These are phyloP conservation scores for Fusarium sarcochroum DNA, from an alignment of 2,329 filamentous ascomycete species.

Conservation along the genomic window DNA sequence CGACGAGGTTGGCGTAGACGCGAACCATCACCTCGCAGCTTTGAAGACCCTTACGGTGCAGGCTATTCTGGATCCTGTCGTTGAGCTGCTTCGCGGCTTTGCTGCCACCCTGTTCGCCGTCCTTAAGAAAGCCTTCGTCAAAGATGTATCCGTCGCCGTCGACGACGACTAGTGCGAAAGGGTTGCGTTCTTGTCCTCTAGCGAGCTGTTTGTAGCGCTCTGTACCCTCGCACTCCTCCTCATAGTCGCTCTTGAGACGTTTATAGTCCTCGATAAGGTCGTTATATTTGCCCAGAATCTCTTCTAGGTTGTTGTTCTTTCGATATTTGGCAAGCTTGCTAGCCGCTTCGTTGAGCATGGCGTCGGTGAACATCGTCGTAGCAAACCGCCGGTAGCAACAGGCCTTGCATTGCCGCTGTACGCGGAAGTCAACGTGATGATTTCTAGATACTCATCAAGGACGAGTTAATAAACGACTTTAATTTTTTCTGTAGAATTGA, in stretches of 20 bases:
- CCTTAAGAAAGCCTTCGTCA: slow-evolving; percentile 63
- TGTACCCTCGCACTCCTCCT: slow-evolving; percentile 66
- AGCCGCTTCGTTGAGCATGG: slow-evolving; percentile 39
- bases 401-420: slow-evolving; percentile 32
- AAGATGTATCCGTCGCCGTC: no score
- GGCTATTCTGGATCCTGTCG: slow-evolving; percentile 63
- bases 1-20: no score
- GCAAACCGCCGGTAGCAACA: slow-evolving; percentile 17
- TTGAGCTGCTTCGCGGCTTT: slow-evolving; percentile 68
- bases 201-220: slow-evolving; percentile 69
- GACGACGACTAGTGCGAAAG: slow-evolving; percentile 72
- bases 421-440: not conserved
- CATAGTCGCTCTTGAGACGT: no score
- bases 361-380: slow-evolving; percentile 41
- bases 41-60: slow-evolving; percentile 63
- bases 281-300: slow-evolving; percentile 53
- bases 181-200: slow-evolving; percentile 64
- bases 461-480: not conserved
- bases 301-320: slow-evolving; percentile 43
- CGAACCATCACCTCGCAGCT: slow-evolving; percentile 67
- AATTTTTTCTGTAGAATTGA: not conserved
- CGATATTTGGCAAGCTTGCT: slow-evolving; percentile 52
- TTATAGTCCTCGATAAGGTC: slow-evolving; percentile 65
- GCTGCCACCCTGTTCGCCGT: slow-evolving; percentile 67
- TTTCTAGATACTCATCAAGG: not conserved